Conservation (phyloP, 306 rosid species). For the Citrullus mucosospermus region DNA sequence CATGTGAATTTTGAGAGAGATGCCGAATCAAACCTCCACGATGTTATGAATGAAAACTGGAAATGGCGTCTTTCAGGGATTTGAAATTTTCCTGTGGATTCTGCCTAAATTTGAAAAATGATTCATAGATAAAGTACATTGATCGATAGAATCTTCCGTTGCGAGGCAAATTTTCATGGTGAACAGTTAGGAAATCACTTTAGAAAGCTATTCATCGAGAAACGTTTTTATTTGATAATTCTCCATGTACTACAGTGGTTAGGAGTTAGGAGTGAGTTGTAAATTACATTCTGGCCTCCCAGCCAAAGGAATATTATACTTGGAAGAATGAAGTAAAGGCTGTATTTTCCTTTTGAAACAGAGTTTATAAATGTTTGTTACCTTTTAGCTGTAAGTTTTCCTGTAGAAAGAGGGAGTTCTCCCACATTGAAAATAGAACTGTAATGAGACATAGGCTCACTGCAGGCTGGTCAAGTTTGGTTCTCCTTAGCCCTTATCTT, state of each 20-base stretch:
- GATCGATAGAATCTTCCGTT: not conserved
- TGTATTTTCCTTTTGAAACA: not conserved
- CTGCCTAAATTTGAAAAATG: not conserved
- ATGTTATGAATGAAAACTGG: not conserved
- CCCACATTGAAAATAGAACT: not conserved
- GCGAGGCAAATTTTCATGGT: not conserved
- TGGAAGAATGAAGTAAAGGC: not conserved
- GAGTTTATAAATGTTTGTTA: not conserved
- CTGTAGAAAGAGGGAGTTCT: not conserved
- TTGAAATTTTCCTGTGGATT: not conserved
- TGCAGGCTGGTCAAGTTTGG: not conserved
- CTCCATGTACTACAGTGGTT: not conserved
- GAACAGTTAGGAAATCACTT: not conserved
- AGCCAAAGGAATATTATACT: not conserved
- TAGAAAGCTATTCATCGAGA: not conserved
- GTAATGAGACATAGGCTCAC: not conserved
- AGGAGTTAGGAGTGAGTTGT: not conserved
- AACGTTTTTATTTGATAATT: not conserved
- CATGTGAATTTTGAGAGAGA: not conserved
- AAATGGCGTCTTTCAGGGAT: not conserved
- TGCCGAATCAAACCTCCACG: not conserved
- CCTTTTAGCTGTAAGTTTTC: not conserved
- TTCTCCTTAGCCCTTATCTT: not conserved
- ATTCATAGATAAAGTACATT: not conserved
- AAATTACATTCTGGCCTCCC: not conserved